Evolutionary conservation across 176 grass and related monocot genomes (phyloP).

Genomic region (Bonia amplexicaulis): DNA sequence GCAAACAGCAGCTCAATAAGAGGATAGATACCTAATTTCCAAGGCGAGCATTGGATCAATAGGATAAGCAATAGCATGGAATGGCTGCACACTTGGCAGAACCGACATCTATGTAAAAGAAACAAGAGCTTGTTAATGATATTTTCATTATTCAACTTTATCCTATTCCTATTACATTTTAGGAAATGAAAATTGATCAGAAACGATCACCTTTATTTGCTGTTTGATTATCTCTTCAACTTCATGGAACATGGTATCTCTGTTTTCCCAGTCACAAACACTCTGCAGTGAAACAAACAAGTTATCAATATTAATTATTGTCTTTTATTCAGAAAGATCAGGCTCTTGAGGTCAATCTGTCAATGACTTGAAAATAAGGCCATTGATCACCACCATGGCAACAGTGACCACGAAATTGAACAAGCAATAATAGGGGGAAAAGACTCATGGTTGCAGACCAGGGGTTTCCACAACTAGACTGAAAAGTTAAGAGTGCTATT

Average conservation of each 20-base stretch:
- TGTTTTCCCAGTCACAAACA: constrained; percentile 75
- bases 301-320: background rate
- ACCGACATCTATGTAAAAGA: constrained; percentile 21
- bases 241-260: constrained; percentile 55
- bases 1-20: background rate
- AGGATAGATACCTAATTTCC: constrained; percentile 54
- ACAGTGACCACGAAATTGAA: background rate
- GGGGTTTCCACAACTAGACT: background rate
- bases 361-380: background rate
- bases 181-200: background rate
- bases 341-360: background rate
- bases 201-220: constrained; percentile 52
- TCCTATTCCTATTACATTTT: background rate
- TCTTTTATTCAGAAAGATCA: background rate
- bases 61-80: constrained; percentile 84
- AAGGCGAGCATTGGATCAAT: constrained; percentile 67
- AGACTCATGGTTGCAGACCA: background rate
- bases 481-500: background rate
- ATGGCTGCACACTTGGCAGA: constrained; percentile 76
- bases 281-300: constrained; percentile 43
- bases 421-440: background rate
- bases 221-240: constrained; percentile 73
- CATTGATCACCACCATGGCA: background rate
- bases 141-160: background rate
- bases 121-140: background rate